Percentiles rank a stretch among this genome's conserved stretches.
phyloP scores from a whole-genome alignment of 2,329 filamentous ascomycete species.

The Verticillium klebahnii region DNA sequence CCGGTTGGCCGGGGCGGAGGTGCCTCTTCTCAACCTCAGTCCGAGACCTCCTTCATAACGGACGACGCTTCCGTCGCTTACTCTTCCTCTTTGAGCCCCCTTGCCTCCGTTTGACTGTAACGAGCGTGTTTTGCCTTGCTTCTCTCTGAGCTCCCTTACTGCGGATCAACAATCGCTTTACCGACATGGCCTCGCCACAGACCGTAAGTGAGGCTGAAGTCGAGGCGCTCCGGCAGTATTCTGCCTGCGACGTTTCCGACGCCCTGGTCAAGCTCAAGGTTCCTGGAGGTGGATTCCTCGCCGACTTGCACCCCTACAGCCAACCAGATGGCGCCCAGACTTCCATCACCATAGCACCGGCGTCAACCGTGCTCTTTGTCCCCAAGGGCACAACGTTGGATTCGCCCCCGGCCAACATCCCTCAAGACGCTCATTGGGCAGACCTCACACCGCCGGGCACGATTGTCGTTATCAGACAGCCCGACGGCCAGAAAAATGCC shows the following conservation, averaged over 20 bases:
- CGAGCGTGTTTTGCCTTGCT: not conserved
- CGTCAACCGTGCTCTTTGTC: constrained; percentile 60
- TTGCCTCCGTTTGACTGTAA: not conserved
- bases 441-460: constrained; percentile 57
- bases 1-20: constrained; percentile 17
- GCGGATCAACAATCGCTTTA: not conserved
- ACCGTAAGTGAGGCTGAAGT: not conserved
- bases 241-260: constrained; percentile 62
- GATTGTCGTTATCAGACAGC: constrained; percentile 64
- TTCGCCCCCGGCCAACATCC: constrained; percentile 42
- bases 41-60: not conserved
- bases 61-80: not conserved
- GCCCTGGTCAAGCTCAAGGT: constrained; percentile 66
- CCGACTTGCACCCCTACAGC: constrained; percentile 43
- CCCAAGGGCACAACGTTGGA: constrained; percentile 43
- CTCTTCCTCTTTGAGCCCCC: not conserved
- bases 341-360: constrained; percentile 41
- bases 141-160: not conserved
- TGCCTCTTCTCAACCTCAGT: constrained; percentile 11
- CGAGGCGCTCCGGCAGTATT: constrained; percentile 29
- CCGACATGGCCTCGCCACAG: not conserved
- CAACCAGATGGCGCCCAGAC: constrained; percentile 16
- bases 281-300: constrained; percentile 60
- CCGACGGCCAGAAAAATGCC: constrained; percentile 60
- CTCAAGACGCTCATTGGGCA: constrained; percentile 60